A percentile compares a stretch with the other conserved stretches of the same genome.
phyloP scores from a whole-genome alignment of 257 asterid species.

The Gardenia jasminoides region DNA sequence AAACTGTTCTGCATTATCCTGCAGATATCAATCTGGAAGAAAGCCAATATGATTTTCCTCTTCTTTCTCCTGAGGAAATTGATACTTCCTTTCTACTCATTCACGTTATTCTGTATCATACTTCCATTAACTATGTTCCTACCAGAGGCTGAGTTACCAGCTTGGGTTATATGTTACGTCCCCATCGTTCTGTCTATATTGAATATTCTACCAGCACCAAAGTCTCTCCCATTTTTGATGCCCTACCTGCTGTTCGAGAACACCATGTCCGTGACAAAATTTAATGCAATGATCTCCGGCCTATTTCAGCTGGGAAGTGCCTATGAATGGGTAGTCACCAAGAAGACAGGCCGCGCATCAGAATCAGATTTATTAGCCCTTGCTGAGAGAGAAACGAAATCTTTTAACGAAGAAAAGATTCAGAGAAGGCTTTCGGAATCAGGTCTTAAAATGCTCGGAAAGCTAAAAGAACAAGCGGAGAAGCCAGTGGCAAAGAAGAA shows the following conservation, averaged over 20 bases:
- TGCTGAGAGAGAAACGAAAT: constrained; percentile 62
- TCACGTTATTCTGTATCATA: constrained; percentile 86
- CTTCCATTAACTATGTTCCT: constrained; percentile 93
- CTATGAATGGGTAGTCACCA: constrained; percentile 93
- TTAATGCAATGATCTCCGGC: constrained; percentile 93
- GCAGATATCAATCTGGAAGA: constrained; percentile 83
- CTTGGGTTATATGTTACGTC: constrained; percentile 87
- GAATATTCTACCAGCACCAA: constrained; percentile 78
- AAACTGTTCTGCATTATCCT: background rate
- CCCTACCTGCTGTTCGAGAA: constrained; percentile 92
- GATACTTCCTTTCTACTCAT: constrained; percentile 86
- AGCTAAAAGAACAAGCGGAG: constrained; percentile 45
- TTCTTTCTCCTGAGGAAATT: constrained; percentile 86
- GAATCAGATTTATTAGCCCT: constrained; percentile 70
- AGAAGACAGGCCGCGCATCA: constrained; percentile 82
- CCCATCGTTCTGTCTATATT: constrained; percentile 76
- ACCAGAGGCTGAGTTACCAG: constrained; percentile 82
- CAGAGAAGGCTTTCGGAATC: constrained; percentile 80
- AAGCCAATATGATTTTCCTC: constrained; percentile 79
- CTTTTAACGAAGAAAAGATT: constrained; percentile 51
- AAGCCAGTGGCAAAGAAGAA: constrained; percentile 24
- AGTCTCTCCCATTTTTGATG: constrained; percentile 85
- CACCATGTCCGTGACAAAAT: constrained; percentile 95
- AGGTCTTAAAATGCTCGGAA: constrained; percentile 66
- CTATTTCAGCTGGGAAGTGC: constrained; percentile 86